These are phyloP conservation scores for Pythium periplocum DNA, from an alignment of 352 stramenopile genomes.

Conservation along the genomic window DNA sequence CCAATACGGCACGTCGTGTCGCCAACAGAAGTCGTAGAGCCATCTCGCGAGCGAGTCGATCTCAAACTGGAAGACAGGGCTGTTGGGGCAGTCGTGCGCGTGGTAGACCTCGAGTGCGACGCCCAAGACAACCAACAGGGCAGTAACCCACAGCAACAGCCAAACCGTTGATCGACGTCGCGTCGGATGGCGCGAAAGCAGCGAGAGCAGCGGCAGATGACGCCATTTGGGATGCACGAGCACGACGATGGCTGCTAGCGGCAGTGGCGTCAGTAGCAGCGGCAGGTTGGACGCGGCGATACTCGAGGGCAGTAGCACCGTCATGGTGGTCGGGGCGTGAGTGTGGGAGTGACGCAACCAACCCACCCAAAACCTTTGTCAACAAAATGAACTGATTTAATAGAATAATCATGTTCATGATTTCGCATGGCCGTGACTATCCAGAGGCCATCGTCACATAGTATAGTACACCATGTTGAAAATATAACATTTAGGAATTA, in stretches of 20 bases:
- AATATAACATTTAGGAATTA: no score
- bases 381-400: no score
- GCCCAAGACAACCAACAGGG: constrained; percentile 33
- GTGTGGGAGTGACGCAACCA: no score
- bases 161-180: constrained; percentile 26
- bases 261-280: constrained; percentile 28
- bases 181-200: constrained; percentile 6
- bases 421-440: no score
- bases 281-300: constrained; percentile 68
- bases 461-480: no score
- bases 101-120: constrained; percentile 60
- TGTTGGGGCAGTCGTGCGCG: constrained; percentile 53
- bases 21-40: constrained; percentile 45
- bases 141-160: constrained; percentile 27
- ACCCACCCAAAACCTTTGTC: no score
- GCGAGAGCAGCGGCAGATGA: constrained; percentile 19
- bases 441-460: no score
- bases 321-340: constrained; percentile 27
- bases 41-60: constrained; percentile 64
- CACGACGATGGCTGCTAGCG: constrained; percentile 20
- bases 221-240: constrained; percentile 44
- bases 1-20: constrained; percentile 58
- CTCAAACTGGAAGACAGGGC: constrained; percentile 57
- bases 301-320: constrained; percentile 59
- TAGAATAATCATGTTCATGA: no score